phyloP scores from a whole-genome alignment of 345 rosid genomes.

The Citrus unshiu region DNA sequence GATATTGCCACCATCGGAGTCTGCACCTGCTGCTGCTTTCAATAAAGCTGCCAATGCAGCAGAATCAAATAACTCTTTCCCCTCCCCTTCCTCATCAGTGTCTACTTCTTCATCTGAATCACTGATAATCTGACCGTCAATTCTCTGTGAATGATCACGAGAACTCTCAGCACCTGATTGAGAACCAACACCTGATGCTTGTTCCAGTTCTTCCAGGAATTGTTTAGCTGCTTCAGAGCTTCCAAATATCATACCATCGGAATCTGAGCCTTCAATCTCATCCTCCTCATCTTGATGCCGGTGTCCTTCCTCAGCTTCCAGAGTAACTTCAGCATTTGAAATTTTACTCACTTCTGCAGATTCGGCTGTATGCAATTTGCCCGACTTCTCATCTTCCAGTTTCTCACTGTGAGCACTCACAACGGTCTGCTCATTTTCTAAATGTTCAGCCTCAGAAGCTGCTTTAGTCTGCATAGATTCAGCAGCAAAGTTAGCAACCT shows the following conservation, averaged over 20 bases:
- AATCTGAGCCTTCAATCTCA: slow-evolving; percentile 51
- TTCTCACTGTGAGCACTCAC: background rate
- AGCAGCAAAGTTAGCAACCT: slow-evolving; percentile 11
- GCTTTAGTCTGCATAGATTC: slow-evolving; percentile 8
- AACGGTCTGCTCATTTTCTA: slow-evolving; percentile 12
- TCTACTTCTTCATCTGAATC: slow-evolving; percentile 93
- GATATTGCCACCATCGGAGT: slow-evolving; percentile 55
- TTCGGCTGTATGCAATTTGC: slow-evolving; percentile 8
- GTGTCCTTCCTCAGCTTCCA: slow-evolving; percentile 38
- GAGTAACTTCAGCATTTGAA: slow-evolving; percentile 21
- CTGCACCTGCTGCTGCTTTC: slow-evolving; percentile 82
- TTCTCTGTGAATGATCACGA: slow-evolving; percentile 49
- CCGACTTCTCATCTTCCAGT: slow-evolving; percentile 14
- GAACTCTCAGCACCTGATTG: slow-evolving; percentile 53
- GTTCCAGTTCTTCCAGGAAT: slow-evolving; percentile 79
- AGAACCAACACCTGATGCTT: slow-evolving; percentile 48
- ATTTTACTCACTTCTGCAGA: slow-evolving; percentile 10
- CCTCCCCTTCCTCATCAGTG: slow-evolving; percentile 79
- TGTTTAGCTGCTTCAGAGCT: slow-evolving; percentile 78
- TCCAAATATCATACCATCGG: slow-evolving; percentile 65
- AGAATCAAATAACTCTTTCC: slow-evolving; percentile 82
- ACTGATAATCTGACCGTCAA: slow-evolving; percentile 76
- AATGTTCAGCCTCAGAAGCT: slow-evolving; percentile 14
- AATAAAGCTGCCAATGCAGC: slow-evolving; percentile 87
- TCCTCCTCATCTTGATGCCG: slow-evolving; percentile 26